phyloP scores from a whole-genome alignment of 257 asterid species.

The Nemophila menziesii region DNA sequence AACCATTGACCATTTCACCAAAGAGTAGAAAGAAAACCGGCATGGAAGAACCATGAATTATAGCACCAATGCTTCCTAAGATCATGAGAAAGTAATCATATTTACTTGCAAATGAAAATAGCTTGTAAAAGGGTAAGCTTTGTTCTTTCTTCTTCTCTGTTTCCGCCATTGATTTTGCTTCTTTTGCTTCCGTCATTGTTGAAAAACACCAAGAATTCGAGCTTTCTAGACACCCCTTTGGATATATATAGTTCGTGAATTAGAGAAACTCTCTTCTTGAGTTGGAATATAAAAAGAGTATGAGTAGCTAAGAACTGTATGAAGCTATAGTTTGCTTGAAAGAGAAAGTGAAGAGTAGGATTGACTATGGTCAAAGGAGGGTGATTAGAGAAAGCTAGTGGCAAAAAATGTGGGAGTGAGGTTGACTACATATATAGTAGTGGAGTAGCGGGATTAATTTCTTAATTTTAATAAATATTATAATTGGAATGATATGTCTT shows the following conservation, averaged over 20 bases:
- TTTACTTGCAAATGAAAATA: slow-evolving; percentile 34
- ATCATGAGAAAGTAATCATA: slow-evolving; percentile 29
- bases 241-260: background rate
- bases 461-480: no score
- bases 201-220: background rate
- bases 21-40: slow-evolving; percentile 92
- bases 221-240: no score
- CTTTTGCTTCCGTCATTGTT: slow-evolving; percentile 31
- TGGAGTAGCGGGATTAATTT: no score
- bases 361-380: slow-evolving; percentile 20
- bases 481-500: no score
- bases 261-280: background rate
- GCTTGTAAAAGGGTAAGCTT: slow-evolving; percentile 31
- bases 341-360: background rate
- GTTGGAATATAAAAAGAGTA: background rate
- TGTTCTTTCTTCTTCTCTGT: slow-evolving; percentile 44
- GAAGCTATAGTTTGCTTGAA: slow-evolving; percentile 7
- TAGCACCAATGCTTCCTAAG: slow-evolving; percentile 53
- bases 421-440: slow-evolving; percentile 1
- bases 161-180: slow-evolving; percentile 30
- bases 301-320: background rate
- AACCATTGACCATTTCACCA: slow-evolving; percentile 94
- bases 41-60: slow-evolving; percentile 92
- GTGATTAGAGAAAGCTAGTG: background rate
- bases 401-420: slow-evolving; percentile 4